Base-by-base conservation (phyloP, 805 yeast species). In the Spathaspora passalidarum region DNA sequence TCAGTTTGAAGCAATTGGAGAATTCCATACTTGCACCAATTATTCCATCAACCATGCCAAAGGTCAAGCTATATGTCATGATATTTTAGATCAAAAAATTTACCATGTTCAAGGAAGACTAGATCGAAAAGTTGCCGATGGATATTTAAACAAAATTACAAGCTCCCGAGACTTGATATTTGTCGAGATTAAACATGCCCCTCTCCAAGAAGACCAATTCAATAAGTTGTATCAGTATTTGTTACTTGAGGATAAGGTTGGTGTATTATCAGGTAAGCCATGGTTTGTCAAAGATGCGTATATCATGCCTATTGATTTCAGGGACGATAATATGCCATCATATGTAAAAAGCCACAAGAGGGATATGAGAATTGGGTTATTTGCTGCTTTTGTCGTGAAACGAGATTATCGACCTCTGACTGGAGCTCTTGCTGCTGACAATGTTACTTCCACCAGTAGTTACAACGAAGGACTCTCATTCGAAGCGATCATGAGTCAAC, bases 81-180 rank as follows among this genome's bases (percentile, higher is more conserved):
- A 66, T 36, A 56, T 76, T 4, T 61, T 65, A 46, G 45, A 49
- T 26, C 46, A 51, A 16, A 42, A 56, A 36, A 52, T 62, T 29
- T 61, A 82, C 52, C 66, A 66, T 23, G 64, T 87, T 38, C 83
- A 80, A 49, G 96, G 96, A 2, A 71, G 89, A 45, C 68, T 88
- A 38, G 82, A 79, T 54, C 56, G 68, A 3, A 45, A 51, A 5
- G 69, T 65, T 42, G 95, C 89, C 1, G 80, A 76, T 44, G 66
- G 66, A 10, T 88, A 88, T 56, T 62, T 88, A 49, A 51, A 59
- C 21, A 73, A 75, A 50, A 70, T 80, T 16, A 54, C 68, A 1
- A 53, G 61, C 7, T 65, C 82, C 1, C 70, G 87, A 53, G 81
- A 81, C 56, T 56, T 87, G 18, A 76, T 72, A 16, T 53, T 84